phyloP scores from a whole-genome alignment of 2,329 filamentous ascomycete species.

The Fusarium palustre region DNA sequence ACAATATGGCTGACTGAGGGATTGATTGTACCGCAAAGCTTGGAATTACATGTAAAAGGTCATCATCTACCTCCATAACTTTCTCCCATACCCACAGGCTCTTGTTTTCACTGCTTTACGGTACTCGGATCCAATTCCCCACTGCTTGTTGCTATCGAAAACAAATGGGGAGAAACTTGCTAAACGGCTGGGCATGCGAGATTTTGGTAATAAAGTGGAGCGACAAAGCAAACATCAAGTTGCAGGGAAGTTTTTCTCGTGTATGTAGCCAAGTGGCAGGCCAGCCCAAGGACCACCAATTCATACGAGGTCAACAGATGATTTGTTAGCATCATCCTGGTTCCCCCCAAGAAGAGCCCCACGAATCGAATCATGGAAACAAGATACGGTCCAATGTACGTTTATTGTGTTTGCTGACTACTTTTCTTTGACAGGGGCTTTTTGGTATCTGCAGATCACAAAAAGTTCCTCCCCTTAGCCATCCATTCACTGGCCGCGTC shows the following conservation, averaged over 20 bases:
- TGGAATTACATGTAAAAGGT: background rate
- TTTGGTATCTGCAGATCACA: slow-evolving; percentile 13
- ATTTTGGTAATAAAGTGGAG: slow-evolving; percentile 16
- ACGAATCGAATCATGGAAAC: slow-evolving; percentile 16
- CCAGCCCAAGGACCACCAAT: background rate
- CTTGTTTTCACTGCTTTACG: background rate
- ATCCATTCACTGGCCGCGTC: slow-evolving; percentile 1
- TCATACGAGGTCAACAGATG: slow-evolving; percentile 7
- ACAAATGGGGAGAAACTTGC: background rate
- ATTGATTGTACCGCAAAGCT: background rate
- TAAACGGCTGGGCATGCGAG: slow-evolving; percentile 7
- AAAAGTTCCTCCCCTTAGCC: slow-evolving; percentile 1
- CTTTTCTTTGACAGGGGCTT: background rate
- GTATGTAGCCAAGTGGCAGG: slow-evolving; percentile 26
- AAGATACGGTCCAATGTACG: background rate
- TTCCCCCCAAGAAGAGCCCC: slow-evolving; percentile 7
- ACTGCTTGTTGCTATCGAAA: background rate
- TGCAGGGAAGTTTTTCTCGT: slow-evolving; percentile 24
- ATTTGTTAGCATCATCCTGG: slow-evolving; percentile 3
- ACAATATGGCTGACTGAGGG: background rate
- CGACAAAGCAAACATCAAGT: slow-evolving; percentile 9
- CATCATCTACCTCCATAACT: background rate
- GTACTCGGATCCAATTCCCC: background rate
- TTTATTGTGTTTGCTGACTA: too few species aligned
- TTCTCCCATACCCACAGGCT: background rate